Conservation (phyloP, 768 basidiomycete species). For the Collybiopsis luxurians region DNA sequence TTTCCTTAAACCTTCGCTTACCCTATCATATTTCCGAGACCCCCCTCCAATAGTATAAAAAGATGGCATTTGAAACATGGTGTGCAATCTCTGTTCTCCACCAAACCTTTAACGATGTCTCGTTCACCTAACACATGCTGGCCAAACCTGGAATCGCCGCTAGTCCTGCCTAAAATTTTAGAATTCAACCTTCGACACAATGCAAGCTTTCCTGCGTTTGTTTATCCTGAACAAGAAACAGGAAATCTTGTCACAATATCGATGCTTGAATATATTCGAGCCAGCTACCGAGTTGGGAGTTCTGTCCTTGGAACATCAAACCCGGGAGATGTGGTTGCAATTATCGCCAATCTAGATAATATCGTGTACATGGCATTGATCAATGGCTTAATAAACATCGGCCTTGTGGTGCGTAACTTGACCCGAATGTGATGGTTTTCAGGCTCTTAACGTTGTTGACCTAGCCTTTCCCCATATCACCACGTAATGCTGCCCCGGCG, state of each 20-base stretch:
- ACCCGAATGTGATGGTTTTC: neutral
- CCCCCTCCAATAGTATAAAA: no score
- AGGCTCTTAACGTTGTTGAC: neutral
- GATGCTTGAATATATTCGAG: constrained; percentile 23
- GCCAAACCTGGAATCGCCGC: constrained; percentile 17
- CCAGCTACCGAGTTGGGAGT: constrained; percentile 20
- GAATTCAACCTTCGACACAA: constrained; percentile 21
- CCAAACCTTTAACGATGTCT: no score
- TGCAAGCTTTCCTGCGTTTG: constrained; percentile 8
- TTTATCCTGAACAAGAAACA: constrained; percentile 13
- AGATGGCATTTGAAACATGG: no score
- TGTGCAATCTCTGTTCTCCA: no score
- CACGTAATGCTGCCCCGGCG: constrained; percentile 33
- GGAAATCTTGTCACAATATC: constrained; percentile 11
- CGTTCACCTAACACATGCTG: no score
- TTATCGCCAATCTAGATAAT: constrained; percentile 21
- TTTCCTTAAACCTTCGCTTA: no score
- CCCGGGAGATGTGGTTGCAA: constrained; percentile 18
- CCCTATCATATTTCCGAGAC: no score
- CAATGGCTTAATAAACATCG: constrained; percentile 17
- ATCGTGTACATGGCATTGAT: constrained; percentile 19
- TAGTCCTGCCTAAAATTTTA: constrained; percentile 18
- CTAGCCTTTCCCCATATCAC: constrained; percentile 40
- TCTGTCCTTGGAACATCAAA: neutral
- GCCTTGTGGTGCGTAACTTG: constrained; percentile 13